Percentiles rank a stretch among this genome's conserved stretches.
These are phyloP conservation scores for Entoloma clypeatum DNA, from an alignment of 1,284 basidiomycete genomes.

Conservation along the genomic window DNA sequence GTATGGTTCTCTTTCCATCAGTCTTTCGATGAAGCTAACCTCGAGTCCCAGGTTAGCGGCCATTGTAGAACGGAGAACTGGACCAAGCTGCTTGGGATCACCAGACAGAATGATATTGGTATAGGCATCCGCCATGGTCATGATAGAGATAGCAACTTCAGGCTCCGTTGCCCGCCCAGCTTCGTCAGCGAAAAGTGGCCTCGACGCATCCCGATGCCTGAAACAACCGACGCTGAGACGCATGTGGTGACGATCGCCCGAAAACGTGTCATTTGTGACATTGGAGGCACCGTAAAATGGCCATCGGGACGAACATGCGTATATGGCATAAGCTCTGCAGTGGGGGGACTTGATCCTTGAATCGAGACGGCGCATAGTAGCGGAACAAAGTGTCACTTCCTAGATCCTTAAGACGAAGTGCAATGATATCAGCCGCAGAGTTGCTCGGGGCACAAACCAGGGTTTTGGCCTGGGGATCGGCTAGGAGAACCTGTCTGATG, in stretches of 20 bases:
- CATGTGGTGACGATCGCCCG: constrained; percentile 60
- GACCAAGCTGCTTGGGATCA: constrained; percentile 61
- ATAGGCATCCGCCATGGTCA: constrained; percentile 44
- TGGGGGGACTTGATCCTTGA: constrained; percentile 41
- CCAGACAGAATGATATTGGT: constrained; percentile 60
- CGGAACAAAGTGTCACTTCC: constrained; percentile 46
- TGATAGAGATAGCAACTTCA: constrained; percentile 53
- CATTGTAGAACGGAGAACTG: constrained; percentile 50
- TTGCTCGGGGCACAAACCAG: constrained; percentile 66
- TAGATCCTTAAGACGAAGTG: constrained; percentile 44
- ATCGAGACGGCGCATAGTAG: constrained; percentile 60
- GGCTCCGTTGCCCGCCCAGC: constrained; percentile 65
- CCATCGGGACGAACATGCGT: constrained; percentile 37
- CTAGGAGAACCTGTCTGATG: constrained; percentile 51
- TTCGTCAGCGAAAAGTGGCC: constrained; percentile 65
- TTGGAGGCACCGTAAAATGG: constrained; percentile 44
- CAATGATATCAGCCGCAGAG: constrained; percentile 59
- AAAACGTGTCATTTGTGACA: constrained; percentile 41
- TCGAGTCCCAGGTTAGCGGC: constrained; percentile 50
- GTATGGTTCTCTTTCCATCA: constrained; percentile 51
- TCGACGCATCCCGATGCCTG: constrained; percentile 50
- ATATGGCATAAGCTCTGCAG: constrained; percentile 38
- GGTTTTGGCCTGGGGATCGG: constrained; percentile 42
- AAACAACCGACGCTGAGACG: constrained; percentile 52
- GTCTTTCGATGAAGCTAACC: constrained; percentile 51